Evolutionary conservation across 2,329 filamentous ascomycete genomes (phyloP).

Genomic region (Orbilia javanica): DNA sequence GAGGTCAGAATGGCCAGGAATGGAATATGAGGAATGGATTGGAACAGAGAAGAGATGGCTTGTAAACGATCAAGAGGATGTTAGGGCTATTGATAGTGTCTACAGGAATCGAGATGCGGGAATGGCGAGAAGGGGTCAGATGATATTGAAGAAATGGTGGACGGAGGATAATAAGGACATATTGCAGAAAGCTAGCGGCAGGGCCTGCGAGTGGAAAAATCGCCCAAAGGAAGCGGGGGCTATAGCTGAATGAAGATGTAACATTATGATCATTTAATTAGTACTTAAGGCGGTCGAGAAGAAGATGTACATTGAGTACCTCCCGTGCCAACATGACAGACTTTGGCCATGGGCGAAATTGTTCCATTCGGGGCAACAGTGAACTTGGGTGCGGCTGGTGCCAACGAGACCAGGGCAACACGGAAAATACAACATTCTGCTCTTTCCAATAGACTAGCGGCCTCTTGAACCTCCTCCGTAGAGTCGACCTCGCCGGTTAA

Average conservation of each 20-base stretch:
- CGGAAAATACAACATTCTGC: conserved; percentile 7
- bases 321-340: no score
- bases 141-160: conserved; percentile 66
- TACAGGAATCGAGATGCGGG: conserved; percentile 67
- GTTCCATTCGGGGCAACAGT: no score
- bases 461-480: no score
- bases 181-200: conserved; percentile 63
- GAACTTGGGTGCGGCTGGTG: no score
- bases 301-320: no score
- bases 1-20: conserved; percentile 23
- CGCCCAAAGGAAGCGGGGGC: conserved; percentile 16
- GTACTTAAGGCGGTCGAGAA: no score
- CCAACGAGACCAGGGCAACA: no score
- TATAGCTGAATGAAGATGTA: neutral
- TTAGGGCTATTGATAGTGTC: conserved; percentile 67
- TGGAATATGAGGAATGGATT: conserved; percentile 46
- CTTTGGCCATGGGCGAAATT: no score
- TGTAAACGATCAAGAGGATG: conserved; percentile 65
- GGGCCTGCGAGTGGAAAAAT: conserved; percentile 39
- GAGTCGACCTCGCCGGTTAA: no score
- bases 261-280: neutral
- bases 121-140: conserved; percentile 64
- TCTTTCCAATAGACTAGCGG: no score
- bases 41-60: conserved; percentile 66
- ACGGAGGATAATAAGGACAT: conserved; percentile 65